Base-by-base conservation (phyloP, 2,329 filamentous ascomycete genomes). In the Sporothrix luriei region DNA sequence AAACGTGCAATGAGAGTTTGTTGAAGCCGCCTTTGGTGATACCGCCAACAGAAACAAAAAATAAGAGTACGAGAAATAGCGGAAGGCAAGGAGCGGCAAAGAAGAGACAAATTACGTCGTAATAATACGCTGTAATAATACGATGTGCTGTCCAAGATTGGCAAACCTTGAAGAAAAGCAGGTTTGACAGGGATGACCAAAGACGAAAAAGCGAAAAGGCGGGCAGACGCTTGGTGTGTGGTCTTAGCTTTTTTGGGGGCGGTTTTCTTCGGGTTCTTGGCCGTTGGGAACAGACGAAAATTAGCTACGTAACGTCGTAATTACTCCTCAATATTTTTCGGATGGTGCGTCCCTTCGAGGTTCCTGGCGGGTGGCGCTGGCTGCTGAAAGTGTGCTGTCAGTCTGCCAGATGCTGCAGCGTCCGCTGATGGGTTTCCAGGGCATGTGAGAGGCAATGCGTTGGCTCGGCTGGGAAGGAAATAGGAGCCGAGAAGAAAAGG, bases 321-420 rank as follows among this genome's bases (percentile, higher is more conserved):
- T 33, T 4, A 9, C 33, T 33, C 33, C 43, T n/a, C n/a, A n/a
- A n/a, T n/a, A 40, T 43, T 11, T 43, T 49, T 66, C 33, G 33
- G 4, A 54, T 29, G 40, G n/a, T 66, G 64, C 49, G 48, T 54
- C 43, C 13, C 43, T 49, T 26, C 2, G 59, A 11, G 59, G 29
- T 43, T 43, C 33, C 55, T 43, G 55, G 55, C 55, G 43, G 48
- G 65, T 67, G 65, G 49, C 65, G 49, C 38, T 55, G 49, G 49
- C 11, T 19, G 16, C 4, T 11, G 26, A 9, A 40, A 19, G 7
- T 4, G 10, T 61, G 57, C 62, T 66, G 46, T 52, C 65, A 67
- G 65, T 38, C 62, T 66, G 46, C 40, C 65, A 67, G 65, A 40
- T 66, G 49, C 64, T 66, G 49, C 33, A 54, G 38, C 21, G 40